Evolutionary conservation across 768 basidiomycete genomes (phyloP).

Genomic region (Chalciporus pseudorubinellus): DNA sequence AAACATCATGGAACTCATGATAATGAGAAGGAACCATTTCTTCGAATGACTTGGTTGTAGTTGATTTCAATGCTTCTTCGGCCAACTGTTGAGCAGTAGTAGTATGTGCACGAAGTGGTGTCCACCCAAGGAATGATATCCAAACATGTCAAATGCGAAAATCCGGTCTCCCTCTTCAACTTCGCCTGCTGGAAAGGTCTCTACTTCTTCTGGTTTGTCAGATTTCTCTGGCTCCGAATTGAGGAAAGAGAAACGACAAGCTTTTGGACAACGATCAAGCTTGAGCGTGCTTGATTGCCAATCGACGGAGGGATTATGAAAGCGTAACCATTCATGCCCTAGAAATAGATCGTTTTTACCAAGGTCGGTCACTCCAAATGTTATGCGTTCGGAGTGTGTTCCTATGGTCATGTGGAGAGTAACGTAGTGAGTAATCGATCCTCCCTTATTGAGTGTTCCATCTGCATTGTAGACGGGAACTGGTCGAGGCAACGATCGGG

Average conservation of each 20-base stretch:
- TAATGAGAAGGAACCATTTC: no score
- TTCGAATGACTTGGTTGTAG: no score
- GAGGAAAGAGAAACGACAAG: neutral
- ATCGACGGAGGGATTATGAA: neutral
- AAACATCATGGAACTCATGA: no score
- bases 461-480: no score
- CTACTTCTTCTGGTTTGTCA: neutral
- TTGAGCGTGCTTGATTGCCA: neutral
- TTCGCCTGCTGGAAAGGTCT: neutral
- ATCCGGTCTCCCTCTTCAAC: conserved; percentile 3
- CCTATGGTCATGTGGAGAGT: neutral
- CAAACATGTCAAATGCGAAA: neutral
- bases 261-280: no score
- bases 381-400: neutral
- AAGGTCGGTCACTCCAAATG: no score
- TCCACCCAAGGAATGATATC: no score
- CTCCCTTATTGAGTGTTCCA: conserved; percentile 10
- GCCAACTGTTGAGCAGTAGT: no score
- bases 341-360: conserved; percentile 7
- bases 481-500: no score
- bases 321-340: conserved; percentile 1
- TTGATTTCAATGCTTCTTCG: no score
- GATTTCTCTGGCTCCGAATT: neutral
- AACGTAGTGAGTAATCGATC: conserved; percentile 11
- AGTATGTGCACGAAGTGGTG: no score